phyloP scores from a whole-genome alignment of 2,329 filamentous ascomycete species.

The Aspergillus terreus region DNA sequence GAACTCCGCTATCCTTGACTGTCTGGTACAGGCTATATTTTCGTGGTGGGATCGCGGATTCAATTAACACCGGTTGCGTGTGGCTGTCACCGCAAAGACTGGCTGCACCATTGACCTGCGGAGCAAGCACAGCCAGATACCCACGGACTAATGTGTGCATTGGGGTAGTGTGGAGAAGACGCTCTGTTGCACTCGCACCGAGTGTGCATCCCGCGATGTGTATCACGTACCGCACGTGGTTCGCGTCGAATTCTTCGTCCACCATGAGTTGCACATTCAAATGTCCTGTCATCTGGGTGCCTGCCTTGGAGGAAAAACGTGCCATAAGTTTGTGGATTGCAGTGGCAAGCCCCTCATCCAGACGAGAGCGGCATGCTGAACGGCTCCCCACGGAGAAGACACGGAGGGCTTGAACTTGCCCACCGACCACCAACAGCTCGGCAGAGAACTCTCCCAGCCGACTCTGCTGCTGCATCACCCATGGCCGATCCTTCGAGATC shows the following conservation, averaged over 20 bases:
- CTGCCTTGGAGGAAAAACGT: constrained; percentile 51
- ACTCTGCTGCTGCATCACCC: constrained; percentile 68
- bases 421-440: constrained; percentile 64
- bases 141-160: constrained; percentile 18
- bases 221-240: constrained; percentile 31
- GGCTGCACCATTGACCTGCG: constrained; percentile 9
- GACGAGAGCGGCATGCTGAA: constrained; percentile 58
- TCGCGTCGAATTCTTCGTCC: constrained; percentile 38
- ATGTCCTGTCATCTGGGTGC: constrained; percentile 61
- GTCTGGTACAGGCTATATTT: constrained; percentile 6
- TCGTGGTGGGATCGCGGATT: neutral
- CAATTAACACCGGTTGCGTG: neutral
- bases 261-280: constrained; percentile 69
- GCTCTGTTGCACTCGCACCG: constrained; percentile 22
- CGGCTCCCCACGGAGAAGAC: constrained; percentile 63
- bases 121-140: constrained; percentile 24
- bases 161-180: constrained; percentile 29
- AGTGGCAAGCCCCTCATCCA: constrained; percentile 51
- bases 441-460: constrained; percentile 66
- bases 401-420: constrained; percentile 62
- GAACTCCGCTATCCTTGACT: constrained; percentile 7
- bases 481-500: constrained; percentile 55
- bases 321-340: constrained; percentile 65
- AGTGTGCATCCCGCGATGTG: constrained; percentile 31
- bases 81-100: constrained; percentile 6